A percentile compares a stretch with the other conserved stretches of the same genome.
Conservation (phyloP, 345 rosid species). For the Linum tenue region DNA sequence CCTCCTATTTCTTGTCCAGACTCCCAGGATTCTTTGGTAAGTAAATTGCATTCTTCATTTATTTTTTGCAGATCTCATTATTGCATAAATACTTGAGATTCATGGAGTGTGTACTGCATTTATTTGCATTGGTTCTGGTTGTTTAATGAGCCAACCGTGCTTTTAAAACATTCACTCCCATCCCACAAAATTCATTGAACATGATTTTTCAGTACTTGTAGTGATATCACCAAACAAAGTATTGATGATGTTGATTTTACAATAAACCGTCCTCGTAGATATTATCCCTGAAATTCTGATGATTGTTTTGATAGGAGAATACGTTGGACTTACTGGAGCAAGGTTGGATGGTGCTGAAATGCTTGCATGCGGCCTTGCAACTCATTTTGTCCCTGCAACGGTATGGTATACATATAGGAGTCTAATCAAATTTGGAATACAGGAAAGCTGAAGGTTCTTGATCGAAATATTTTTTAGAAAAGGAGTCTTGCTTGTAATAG, state of each 20-base stretch:
- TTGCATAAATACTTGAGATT: neutral
- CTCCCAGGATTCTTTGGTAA: constrained; percentile 82
- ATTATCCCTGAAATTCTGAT: neutral
- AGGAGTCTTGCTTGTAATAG: constrained; percentile 3
- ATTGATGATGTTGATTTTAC: neutral
- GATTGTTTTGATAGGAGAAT: constrained; percentile 46
- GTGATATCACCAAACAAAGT: neutral
- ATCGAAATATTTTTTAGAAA: constrained; percentile 1
- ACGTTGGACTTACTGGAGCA: constrained; percentile 66
- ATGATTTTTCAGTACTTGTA: too few species aligned
- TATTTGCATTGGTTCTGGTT: neutral
- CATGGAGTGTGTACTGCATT: neutral
- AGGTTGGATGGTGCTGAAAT: constrained; percentile 79
- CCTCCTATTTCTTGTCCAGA: constrained; percentile 77
- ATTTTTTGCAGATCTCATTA: neutral
- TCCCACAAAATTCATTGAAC: neutral
- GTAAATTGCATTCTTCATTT: constrained; percentile 6
- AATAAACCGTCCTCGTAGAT: neutral
- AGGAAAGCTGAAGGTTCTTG: neutral
- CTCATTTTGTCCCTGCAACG: constrained; percentile 64
- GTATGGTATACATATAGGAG: constrained; percentile 28
- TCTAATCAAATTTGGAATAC: neutral
- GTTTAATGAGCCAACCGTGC: neutral
- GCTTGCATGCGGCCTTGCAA: constrained; percentile 85
- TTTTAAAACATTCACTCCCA: neutral